Base-by-base conservation (phyloP, 1,284 basidiomycete genomes). In the Pyrrhoderma lamaoense region DNA sequence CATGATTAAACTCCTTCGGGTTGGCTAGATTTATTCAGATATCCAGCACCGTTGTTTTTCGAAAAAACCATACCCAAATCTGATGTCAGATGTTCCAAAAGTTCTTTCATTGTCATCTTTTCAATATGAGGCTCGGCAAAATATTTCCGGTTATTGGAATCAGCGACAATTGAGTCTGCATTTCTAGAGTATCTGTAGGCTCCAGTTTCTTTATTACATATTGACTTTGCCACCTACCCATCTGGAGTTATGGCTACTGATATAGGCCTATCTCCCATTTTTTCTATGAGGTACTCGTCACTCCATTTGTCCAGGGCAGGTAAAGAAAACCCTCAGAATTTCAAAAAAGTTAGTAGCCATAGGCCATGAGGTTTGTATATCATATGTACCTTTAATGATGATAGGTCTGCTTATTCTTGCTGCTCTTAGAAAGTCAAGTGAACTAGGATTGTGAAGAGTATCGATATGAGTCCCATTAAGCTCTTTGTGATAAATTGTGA, bases 231-330 rank as follows among this genome's bases (percentile, higher is more conserved):
- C 13, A 46, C 51, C 7, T 18, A 90, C 89, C 92, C 92, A 57
- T 89, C 77, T 0, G 92, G 89, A 1, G 91, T 93, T 22, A 87
- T 75, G 0, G 91, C 89, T 23, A 95, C 79, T 1, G 84, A 83
- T 19, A 94, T 72, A 34, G 59, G 52, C 37, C 63, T 65, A 14
- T 79, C 69, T 1, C 73, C 80, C 73, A 88, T 79, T 44, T 66
- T 66, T 7, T 70, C 57, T 2, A 68, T 59, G 7, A 92, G 73
- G 63, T 86, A 88, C 42, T 76, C 68, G 60, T 86, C 70, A 7
- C 76, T 71, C 89, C 88, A 91, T 35, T 67, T 66, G 8, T 56
- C 62, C 35, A 61, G 45, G 4, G 75, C 71, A 19, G 71, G 66
- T 45, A 71, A 58, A 47, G 72, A 56, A 60, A 75, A 59, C 39